phyloP scores from a whole-genome alignment of 2,329 filamentous ascomycete genomes.

The Diaporthe ampelina region DNA sequence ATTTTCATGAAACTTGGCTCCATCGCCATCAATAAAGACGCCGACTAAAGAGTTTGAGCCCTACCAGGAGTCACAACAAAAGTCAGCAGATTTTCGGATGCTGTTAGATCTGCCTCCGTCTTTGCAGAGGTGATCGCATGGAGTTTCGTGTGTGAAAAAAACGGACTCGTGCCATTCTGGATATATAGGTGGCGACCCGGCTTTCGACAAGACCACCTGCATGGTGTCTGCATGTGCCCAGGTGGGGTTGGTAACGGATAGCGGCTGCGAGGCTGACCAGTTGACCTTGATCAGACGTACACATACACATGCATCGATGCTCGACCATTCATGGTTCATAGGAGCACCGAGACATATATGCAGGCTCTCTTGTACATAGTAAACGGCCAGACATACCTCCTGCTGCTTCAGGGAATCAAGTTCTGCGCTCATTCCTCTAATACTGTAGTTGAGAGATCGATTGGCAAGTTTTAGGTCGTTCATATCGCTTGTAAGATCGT shows the following conservation, averaged over 20 bases:
- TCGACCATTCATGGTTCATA: not conserved
- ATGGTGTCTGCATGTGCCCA: no score
- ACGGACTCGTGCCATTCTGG: no score
- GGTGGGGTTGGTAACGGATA: not conserved
- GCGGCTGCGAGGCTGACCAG: no score
- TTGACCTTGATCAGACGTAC: not conserved
- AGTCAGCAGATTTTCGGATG: not conserved
- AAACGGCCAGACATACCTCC: not conserved
- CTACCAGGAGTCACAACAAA: not conserved
- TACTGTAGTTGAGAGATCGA: not conserved
- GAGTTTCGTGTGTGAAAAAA: not conserved
- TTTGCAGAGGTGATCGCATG: not conserved
- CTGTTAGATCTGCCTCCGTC: not conserved
- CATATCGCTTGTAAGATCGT: not conserved
- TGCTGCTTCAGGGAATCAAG: not conserved
- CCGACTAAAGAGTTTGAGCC: not conserved
- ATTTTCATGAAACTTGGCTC: not conserved
- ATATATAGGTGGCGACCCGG: no score
- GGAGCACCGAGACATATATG: not conserved
- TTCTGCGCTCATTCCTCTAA: not conserved
- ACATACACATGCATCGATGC: not conserved
- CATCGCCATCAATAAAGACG: slow-evolving; percentile 11
- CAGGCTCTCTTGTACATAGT: not conserved
- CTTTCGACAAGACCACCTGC: no score
- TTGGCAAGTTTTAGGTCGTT: not conserved